A percentile compares a stretch with the other conserved stretches of the same genome.
These are phyloP conservation scores for Limonium bicolor DNA, from an alignment of 148 eudicot genomes.

Conservation along the genomic window DNA sequence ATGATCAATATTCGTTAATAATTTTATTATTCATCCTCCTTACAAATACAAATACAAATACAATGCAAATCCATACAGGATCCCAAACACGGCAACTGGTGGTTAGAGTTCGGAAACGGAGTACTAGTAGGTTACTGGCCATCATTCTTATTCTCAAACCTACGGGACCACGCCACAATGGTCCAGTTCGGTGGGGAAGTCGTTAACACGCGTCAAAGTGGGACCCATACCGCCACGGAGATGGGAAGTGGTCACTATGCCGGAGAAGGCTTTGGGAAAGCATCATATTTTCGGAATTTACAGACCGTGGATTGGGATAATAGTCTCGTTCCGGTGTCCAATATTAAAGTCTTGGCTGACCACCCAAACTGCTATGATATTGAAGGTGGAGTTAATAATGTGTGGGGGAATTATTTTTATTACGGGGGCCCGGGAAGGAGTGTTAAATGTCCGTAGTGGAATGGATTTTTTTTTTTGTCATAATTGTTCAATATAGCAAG, in stretches of 20 bases:
- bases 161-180: constrained; percentile 64
- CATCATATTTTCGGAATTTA: constrained; percentile 66
- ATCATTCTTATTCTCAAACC: constrained; percentile 49
- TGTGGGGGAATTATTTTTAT: constrained; percentile 89
- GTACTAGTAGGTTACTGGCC: constrained; percentile 87
- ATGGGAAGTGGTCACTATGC: constrained; percentile 96
- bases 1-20: no score
- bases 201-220: constrained; percentile 32
- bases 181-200: constrained; percentile 85
- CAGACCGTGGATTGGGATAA: constrained; percentile 85
- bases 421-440: constrained; percentile 89
- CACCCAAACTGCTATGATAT: constrained; percentile 79
- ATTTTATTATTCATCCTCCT: no score
- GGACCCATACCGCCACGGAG: constrained; percentile 61
- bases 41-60: not conserved
- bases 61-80: constrained; percentile 15
- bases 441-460: constrained; percentile 37
- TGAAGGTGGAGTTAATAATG: constrained; percentile 49
- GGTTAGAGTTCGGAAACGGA: constrained; percentile 86
- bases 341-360: constrained; percentile 55
- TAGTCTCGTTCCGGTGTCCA: constrained; percentile 40
- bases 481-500: no score
- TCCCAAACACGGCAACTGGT: constrained; percentile 92
- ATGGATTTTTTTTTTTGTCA: not conserved
- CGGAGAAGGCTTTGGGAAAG: constrained; percentile 63